Evolutionary conservation across 805 yeast genomes (phyloP).

Genomic region (Blastobotrys peoriensis): DNA sequence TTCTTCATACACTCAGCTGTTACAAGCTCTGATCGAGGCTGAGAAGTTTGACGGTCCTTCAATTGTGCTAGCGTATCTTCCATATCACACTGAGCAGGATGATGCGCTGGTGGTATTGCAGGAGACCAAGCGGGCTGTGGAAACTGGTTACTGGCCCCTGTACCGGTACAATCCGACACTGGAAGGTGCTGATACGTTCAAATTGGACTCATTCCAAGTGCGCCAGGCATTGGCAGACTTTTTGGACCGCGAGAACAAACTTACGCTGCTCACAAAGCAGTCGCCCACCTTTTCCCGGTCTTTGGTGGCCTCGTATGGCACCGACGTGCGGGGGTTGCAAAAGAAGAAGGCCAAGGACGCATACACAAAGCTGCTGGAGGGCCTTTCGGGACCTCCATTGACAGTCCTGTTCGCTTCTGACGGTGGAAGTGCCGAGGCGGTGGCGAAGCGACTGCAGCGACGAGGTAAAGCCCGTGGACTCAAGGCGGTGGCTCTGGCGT

Average conservation of each 20-base stretch:
- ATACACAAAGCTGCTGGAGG: slow-evolving; percentile 68
- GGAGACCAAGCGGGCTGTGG: slow-evolving; percentile 86
- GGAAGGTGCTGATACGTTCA: slow-evolving; percentile 52
- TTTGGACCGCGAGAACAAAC: slow-evolving; percentile 83
- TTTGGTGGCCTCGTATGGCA: slow-evolving; percentile 56
- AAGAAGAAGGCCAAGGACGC: slow-evolving; percentile 68
- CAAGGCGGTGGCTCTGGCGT: slow-evolving; percentile 55
- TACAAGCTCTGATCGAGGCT: slow-evolving; percentile 89
- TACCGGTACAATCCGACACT: slow-evolving; percentile 74
- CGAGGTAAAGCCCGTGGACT: slow-evolving; percentile 78
- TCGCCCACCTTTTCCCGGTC: slow-evolving; percentile 74
- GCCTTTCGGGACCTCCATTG: slow-evolving; percentile 87
- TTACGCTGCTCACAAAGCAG: slow-evolving; percentile 65
- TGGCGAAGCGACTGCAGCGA: slow-evolving; percentile 72
- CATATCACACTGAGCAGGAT: slow-evolving; percentile 52
- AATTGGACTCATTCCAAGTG: slow-evolving; percentile 77
- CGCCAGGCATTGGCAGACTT: slow-evolving; percentile 71
- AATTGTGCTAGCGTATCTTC: slow-evolving; percentile 82
- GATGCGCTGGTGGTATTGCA: slow-evolving; percentile 71
- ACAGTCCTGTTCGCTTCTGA: slow-evolving; percentile 85
- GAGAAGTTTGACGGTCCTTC: slow-evolving; percentile 86
- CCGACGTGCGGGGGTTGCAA: slow-evolving; percentile 54
- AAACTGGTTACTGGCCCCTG: slow-evolving; percentile 94
- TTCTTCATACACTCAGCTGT: slow-evolving; percentile 86
- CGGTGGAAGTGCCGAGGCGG: slow-evolving; percentile 79